Evolutionary conservation across 2,329 filamentous ascomycete species (phyloP).

Genomic region (Trichoderma breve): DNA sequence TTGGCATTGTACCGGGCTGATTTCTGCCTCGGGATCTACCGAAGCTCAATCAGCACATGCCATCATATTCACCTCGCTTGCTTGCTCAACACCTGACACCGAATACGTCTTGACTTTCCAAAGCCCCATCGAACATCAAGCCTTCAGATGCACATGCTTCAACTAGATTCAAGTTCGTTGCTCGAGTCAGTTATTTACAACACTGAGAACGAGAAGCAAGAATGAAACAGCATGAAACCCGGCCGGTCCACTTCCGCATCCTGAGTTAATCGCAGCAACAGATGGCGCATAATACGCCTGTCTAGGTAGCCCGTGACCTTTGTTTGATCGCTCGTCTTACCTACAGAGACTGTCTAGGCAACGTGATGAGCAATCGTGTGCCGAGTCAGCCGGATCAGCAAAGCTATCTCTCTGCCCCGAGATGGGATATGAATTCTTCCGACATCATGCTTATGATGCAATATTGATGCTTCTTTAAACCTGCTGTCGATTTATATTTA

Average conservation of each 20-base stretch:
- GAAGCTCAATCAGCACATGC: not conserved
- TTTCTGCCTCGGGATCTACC: not conserved
- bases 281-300: not conserved
- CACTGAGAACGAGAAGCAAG: not conserved
- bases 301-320: not conserved
- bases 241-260: not conserved
- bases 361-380: not conserved
- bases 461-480: not conserved
- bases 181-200: not conserved
- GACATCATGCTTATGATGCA: not conserved
- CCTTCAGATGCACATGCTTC: not conserved
- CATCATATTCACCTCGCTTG: not conserved
- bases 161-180: not conserved
- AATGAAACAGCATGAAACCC: not conserved
- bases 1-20: not conserved
- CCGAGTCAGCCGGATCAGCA: not conserved
- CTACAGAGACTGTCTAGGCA: not conserved
- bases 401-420: not conserved
- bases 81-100: not conserved
- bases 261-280: not conserved
- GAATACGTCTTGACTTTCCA: not conserved
- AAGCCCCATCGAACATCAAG: not conserved
- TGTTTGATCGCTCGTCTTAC: not conserved
- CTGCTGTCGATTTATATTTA: not conserved
- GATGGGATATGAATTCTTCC: not conserved